Base-by-base conservation (phyloP, 2,329 filamentous ascomycete genomes). In the Calonectria henricotiae region DNA sequence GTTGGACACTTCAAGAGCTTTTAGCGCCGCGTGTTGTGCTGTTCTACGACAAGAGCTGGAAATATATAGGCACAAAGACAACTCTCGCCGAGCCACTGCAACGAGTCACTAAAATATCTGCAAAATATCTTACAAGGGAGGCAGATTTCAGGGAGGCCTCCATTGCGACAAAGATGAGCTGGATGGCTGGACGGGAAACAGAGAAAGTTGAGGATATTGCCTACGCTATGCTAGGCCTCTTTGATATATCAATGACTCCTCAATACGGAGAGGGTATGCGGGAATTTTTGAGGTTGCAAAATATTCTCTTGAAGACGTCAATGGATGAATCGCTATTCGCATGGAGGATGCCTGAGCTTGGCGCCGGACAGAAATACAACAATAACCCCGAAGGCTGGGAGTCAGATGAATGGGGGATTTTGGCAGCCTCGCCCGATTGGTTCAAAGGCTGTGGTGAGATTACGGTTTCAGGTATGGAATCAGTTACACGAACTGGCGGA, bases 121-220 rank as follows among this genome's bases (percentile, higher is more conserved):
- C 23, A 27, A 43, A 25, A 30, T 43, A 61, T 9, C 55, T 61
- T 23, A 61, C 55, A 3, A 43, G 37, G 23, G 25, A 41, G 25
- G 55, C 12, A 11, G 39, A 43, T 4, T 61, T 61, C 9, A 43
- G 25, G 9, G 37, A 61, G 3, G 55, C 55, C 6, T 41, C 37
- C 23, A 61, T 61, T 61, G 55, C 55, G 13, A 61, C 55, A 41
- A 61, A 61, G 20, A 61, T 61, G 55, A 61, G 55, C 11, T 61
- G 55, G 55, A 61, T 61, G 39, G 55, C 55, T 3, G 55, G 39
- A 5, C 37, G 55, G 5, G 11, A 61, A 15, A 61, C 55, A 4
- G 23, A 27, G 4, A 41, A 20, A 12, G 13, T 39, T 12, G 55
- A 61, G 23, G 55, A 43, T 43, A 43, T 61, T 4, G 37, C 55